Evolutionary conservation across 139 green algal genomes (phyloP).

Genomic region (Chlamydomonas sp.): DNA sequence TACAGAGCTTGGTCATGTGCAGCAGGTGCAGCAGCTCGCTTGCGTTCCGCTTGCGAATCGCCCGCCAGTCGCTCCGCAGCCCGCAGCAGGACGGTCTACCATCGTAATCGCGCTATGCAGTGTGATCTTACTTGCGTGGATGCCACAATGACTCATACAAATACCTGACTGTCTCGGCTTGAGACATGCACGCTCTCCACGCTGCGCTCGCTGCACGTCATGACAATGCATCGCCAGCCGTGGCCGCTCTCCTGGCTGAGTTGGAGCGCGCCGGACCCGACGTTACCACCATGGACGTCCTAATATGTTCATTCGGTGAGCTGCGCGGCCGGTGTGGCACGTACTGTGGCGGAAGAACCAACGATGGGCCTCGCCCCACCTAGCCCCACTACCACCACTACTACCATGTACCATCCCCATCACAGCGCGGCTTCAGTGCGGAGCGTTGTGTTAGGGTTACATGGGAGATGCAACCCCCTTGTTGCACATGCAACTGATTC

Average conservation of each 20-base stretch:
- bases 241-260: neutral
- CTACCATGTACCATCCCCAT: neutral
- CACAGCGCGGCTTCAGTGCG: too few relatives aligned
- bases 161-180: neutral
- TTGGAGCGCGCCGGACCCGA: slow-evolving; percentile 2
- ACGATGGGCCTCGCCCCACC: too few relatives aligned
- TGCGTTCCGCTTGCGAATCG: too few relatives aligned
- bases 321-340: neutral
- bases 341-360: too few relatives aligned
- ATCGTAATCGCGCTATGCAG: too few relatives aligned
- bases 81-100: too few relatives aligned
- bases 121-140: too few relatives aligned
- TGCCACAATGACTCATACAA: neutral
- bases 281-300: slow-evolving; percentile 16
- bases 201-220: neutral
- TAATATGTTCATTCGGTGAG: slow-evolving; percentile 30
- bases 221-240: neutral
- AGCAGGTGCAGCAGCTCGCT: too few relatives aligned
- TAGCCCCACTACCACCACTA: neutral
- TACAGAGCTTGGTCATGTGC: too few relatives aligned
- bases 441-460: too few relatives aligned
- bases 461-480: neutral
- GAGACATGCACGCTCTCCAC: slow-evolving; percentile 6
- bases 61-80: too few relatives aligned
- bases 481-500: neutral